Conservation (phyloP, 1,284 basidiomycete species). For the Ganoderma multipileum region DNA sequence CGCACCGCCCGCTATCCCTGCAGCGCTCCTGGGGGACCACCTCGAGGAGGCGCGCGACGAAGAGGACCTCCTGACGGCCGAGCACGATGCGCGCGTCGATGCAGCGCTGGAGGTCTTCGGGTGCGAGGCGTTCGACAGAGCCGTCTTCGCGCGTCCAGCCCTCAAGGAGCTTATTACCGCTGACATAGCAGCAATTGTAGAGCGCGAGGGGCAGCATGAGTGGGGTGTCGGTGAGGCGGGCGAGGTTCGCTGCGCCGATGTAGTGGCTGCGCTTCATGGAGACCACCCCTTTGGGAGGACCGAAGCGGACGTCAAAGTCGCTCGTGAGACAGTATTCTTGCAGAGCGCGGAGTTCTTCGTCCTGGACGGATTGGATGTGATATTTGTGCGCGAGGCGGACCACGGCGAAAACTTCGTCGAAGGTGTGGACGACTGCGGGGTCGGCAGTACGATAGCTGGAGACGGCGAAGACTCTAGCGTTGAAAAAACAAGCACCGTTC, state of each 20-base stretch:
- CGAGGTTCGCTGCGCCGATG: constrained; percentile 14
- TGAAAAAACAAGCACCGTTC: too few relatives aligned
- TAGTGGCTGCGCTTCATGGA: neutral
- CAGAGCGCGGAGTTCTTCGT: constrained; percentile 1
- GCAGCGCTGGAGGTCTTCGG: constrained; percentile 5
- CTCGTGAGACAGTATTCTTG: neutral
- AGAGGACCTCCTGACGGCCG: neutral
- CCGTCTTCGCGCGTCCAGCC: constrained; percentile 20
- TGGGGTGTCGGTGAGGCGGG: constrained; percentile 1
- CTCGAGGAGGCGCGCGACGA: neutral
- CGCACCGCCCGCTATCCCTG: neutral
- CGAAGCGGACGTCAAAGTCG: neutral
- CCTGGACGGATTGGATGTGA: constrained; percentile 10
- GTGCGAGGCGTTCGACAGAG: neutral
- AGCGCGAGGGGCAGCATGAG: constrained; percentile 12
- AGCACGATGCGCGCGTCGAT: neutral
- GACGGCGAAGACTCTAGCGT: too few relatives aligned
- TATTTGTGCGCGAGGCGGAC: constrained; percentile 24
- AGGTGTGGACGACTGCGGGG: neutral
- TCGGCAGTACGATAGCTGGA: neutral
- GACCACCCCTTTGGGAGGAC: neutral
- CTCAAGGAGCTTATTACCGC: neutral
- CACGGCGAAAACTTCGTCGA: constrained; percentile 2
- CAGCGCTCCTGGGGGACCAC: neutral
- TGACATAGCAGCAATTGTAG: constrained; percentile 3